These are phyloP conservation scores for Raddia distichophylla DNA, from an alignment of 176 grass and related monocot species.

Conservation along the genomic window DNA sequence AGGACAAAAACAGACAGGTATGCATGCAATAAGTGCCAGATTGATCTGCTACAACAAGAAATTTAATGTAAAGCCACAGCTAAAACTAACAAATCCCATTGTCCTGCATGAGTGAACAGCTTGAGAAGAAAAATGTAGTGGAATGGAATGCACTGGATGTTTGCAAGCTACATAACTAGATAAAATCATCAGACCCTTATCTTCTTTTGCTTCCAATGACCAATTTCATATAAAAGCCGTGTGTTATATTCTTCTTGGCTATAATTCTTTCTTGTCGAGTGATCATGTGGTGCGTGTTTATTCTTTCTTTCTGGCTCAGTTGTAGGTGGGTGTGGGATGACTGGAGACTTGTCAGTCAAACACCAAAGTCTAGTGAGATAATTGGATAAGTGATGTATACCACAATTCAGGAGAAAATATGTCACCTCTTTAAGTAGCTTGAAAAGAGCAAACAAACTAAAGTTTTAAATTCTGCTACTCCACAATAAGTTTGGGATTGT, in stretches of 20 bases:
- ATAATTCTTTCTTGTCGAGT: not conserved
- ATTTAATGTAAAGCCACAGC: constrained; percentile 1
- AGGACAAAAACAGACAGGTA: not conserved
- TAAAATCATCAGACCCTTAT: constrained; percentile 17
- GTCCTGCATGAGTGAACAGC: not conserved
- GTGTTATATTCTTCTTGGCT: constrained; percentile 18
- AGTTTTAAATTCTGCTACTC: constrained; percentile 23
- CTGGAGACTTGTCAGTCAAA: constrained; percentile 13
- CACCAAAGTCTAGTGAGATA: not conserved
- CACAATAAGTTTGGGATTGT: not conserved
- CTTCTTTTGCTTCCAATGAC: not conserved
- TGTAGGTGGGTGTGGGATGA: constrained; percentile 5
- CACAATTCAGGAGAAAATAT: not conserved
- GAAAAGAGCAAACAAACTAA: constrained; percentile 32
- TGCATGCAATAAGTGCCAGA: constrained; percentile 1
- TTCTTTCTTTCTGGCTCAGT: constrained; percentile 21
- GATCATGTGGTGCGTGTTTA: not conserved
- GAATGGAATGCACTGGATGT: constrained; percentile 1
- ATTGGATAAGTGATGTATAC: not conserved
- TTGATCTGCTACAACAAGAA: constrained; percentile 18
- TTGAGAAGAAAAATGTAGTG: not conserved
- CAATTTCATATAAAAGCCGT: constrained; percentile 24
- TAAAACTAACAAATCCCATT: constrained; percentile 24
- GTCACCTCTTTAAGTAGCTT: not conserved
- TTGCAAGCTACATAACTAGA: not conserved